Evolutionary conservation across 2,329 filamentous ascomycete species (phyloP).

Genomic region (Coniochaeta hoffmannii): DNA sequence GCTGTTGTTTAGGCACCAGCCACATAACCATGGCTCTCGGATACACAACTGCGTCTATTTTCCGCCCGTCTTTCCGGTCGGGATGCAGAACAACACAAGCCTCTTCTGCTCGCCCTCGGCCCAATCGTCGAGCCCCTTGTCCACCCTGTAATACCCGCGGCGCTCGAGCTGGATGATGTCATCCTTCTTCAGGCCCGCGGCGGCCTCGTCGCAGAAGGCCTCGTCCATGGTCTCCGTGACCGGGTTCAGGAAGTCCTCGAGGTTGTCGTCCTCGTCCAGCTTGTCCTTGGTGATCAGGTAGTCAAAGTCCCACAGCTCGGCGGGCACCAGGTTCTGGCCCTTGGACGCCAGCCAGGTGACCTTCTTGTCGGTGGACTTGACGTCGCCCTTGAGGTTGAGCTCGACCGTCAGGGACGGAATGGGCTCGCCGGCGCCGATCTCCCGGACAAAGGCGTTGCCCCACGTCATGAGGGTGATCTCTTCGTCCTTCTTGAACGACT

Average conservation of each 20-base stretch:
- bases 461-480: conserved; percentile 96
- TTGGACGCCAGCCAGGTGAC: conserved; percentile 83
- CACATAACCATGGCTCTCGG: background rate
- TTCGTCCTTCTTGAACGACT: conserved; percentile 73
- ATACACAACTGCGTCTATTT: conserved; percentile 9
- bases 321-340: conserved; percentile 67
- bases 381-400: conserved; percentile 85
- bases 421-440: conserved; percentile 47
- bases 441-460: conserved; percentile 79
- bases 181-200: conserved; percentile 69
- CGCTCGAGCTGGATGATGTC: conserved; percentile 95
- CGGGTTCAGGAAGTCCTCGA: conserved; percentile 77
- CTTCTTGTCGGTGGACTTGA: conserved; percentile 95
- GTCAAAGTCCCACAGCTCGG: conserved; percentile 91
- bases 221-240: conserved; percentile 67
- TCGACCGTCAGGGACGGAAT: conserved; percentile 71
- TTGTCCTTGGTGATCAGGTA: conserved; percentile 95
- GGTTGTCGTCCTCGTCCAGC: conserved; percentile 76
- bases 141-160: conserved; percentile 85
- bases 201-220: conserved; percentile 74
- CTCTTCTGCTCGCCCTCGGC: conserved; percentile 43
- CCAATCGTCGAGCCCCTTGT: conserved; percentile 51
- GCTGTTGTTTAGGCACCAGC: background rate
- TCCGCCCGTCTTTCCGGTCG: conserved; percentile 40
- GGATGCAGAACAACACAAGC: conserved; percentile 49